Evolutionary conservation across 805 yeast genomes (phyloP).

Genomic region (Candida methanosorbosa): DNA sequence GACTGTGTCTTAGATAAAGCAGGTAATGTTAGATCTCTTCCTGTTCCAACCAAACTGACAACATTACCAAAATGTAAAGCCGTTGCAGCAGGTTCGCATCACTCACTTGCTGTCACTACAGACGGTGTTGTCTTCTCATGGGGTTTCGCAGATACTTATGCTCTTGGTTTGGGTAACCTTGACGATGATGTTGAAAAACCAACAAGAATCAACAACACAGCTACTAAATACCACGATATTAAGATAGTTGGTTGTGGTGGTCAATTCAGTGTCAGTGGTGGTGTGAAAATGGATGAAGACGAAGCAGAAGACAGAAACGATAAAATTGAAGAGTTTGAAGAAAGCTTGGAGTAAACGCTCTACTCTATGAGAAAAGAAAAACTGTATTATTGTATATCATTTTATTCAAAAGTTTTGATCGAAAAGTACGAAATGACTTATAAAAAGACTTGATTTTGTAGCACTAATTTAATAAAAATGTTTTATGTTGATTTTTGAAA

Average conservation of each 20-base stretch:
- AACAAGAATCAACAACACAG: constrained; percentile 87
- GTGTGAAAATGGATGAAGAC: constrained; percentile 49
- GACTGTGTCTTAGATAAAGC: constrained; percentile 66
- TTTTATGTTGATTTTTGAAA: no score
- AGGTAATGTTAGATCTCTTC: constrained; percentile 77
- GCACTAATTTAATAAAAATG: no score
- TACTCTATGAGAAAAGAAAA: not conserved
- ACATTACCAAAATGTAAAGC: constrained; percentile 47
- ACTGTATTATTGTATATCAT: not conserved
- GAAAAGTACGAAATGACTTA: not conserved
- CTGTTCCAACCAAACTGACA: constrained; percentile 66
- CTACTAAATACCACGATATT: constrained; percentile 75
- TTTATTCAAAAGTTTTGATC: no score
- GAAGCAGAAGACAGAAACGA: constrained; percentile 42
- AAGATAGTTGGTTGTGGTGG: constrained; percentile 86
- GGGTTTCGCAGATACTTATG: constrained; percentile 98
- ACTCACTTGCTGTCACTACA: constrained; percentile 74
- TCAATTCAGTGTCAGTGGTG: constrained; percentile 88
- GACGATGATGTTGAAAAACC: constrained; percentile 85
- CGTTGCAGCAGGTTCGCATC: constrained; percentile 86
- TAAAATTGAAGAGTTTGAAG: constrained; percentile 43
- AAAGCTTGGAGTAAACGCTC: constrained; percentile 8
- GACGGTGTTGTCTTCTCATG: constrained; percentile 88
- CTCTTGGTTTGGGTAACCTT: constrained; percentile 81
- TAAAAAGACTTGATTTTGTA: not conserved